phyloP scores from a whole-genome alignment of 164 flowering plant species.

The Amborella trichopoda region DNA sequence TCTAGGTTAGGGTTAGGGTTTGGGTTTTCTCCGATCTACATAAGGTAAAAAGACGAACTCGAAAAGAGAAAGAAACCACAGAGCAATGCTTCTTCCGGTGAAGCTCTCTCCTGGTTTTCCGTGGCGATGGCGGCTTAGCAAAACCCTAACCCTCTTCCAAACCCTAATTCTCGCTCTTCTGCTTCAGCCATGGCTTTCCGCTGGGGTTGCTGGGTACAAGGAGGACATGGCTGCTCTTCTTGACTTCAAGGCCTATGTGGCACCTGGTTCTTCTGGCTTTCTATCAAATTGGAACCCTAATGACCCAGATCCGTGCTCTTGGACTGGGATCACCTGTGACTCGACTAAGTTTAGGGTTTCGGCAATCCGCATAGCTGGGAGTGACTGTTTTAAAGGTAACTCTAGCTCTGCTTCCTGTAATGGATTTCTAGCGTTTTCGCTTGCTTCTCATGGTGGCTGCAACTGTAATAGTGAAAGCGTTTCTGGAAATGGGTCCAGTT shows the following conservation, averaged over 20 bases:
- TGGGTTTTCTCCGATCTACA: not conserved
- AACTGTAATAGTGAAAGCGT: too few relatives aligned
- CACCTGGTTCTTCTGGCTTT: slow-evolving; percentile 45
- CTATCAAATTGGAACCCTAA: slow-evolving; percentile 36
- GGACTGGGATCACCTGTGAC: slow-evolving; percentile 67
- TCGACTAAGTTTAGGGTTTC: slow-evolving; percentile 27
- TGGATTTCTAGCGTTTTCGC: slow-evolving; percentile 13
- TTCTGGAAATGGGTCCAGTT: too few relatives aligned
- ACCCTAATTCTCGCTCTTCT: slow-evolving; percentile 14
- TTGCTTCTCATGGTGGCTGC: slow-evolving; percentile 14
- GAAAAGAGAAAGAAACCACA: not conserved
- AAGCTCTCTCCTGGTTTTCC: too few relatives aligned
- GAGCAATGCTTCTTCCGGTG: not conserved
- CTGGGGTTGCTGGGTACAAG: not conserved
- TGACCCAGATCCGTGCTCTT: slow-evolving; percentile 33
- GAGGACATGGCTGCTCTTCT: slow-evolving; percentile 30
- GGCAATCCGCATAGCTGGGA: slow-evolving; percentile 17
- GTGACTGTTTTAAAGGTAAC: slow-evolving; percentile 17
- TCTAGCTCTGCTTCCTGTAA: slow-evolving; percentile 14
- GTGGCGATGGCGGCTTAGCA: not conserved
- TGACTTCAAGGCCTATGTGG: slow-evolving; percentile 37
- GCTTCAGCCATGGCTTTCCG: slow-evolving; percentile 2
- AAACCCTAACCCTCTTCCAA: slow-evolving; percentile 3
- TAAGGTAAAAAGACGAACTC: not conserved
- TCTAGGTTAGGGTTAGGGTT: not conserved